Evolutionary conservation across 2,329 filamentous ascomycete genomes (phyloP), one percentile per base, ranked within the genome.

Genomic region (Lachnellula arida): DNA sequence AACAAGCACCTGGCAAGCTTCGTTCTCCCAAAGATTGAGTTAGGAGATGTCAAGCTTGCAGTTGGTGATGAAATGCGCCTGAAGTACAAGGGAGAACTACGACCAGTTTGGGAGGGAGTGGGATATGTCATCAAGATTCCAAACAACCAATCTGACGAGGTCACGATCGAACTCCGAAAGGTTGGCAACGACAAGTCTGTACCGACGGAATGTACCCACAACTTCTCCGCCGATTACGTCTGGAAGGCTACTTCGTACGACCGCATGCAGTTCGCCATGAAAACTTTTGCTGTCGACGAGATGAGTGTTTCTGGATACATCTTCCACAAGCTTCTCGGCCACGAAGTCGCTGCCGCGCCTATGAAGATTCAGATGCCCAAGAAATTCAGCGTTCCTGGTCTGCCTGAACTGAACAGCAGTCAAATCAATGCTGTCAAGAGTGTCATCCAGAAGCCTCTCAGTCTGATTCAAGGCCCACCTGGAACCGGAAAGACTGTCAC

Each of bases 231-330:
- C 63, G 94, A 99, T 72, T 99, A 99, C 69, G 94, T 99, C 54
- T 99, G 94, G 94, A 99, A 99, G 72, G 94, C 95, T 14, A 99
- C 95, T 0, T 97, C 93, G 0, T 99, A 99, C 71, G 94, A 99
- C 69, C 92, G 94, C 61, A 99, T 99, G 94, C 94, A 99, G 73
- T 85, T 92, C 63, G 95, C 94, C 53, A 97, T 99, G 93, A 97
- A 97, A 79, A 97, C 91, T 0, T 99, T 99, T 70, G 94, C 94
- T 5, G 86, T 97, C 46, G 93, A 99, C 65, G 94, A 99, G 73
- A 89, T 96, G 88, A 97, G 92, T 68, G 93, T 99, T 44, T 97
- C 94, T 22, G 94, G 94, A 39, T 99, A 97, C 74, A 96, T 99
- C 62, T 99, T 97, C 77, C 94, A 99, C 72, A 94, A 94, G 63